Percentiles rank a stretch among this genome's conserved stretches.
Evolutionary conservation across 441 rosid genomes (phyloP).

Genomic region (Pelargonium australe): DNA sequence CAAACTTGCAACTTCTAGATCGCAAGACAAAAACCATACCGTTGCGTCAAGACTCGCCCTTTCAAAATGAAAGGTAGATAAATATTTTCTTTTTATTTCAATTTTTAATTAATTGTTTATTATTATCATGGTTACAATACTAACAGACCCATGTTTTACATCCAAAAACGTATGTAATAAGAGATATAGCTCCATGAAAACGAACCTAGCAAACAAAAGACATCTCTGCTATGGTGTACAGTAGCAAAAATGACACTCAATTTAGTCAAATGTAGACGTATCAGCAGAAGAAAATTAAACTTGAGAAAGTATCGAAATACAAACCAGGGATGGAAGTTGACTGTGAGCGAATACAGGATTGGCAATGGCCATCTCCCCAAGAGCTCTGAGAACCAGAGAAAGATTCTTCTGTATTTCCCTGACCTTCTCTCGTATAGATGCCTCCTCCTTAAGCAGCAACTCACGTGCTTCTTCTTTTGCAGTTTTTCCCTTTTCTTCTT

Average conservation of each 20-base stretch:
- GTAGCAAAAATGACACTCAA: background rate
- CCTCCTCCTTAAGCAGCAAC: slow-evolving; percentile 88
- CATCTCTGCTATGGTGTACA: background rate
- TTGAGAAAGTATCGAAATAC: slow-evolving; percentile 25
- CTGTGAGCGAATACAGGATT: slow-evolving; percentile 97
- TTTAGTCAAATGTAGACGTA: background rate
- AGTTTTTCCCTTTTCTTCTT: slow-evolving; percentile 77
- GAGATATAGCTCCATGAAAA: background rate
- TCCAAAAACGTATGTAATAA: background rate
- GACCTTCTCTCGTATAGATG: slow-evolving; percentile 66
- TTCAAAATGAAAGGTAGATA: background rate
- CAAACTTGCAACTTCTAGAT: too few relatives aligned
- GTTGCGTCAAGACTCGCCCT: too few relatives aligned
- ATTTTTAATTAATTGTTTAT: background rate
- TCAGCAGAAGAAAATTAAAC: background rate
- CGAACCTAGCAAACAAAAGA: background rate
- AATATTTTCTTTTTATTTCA: too few relatives aligned
- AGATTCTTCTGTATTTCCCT: slow-evolving; percentile 53
- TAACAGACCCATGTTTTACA: background rate
- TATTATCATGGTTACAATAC: background rate
- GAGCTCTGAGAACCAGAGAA: slow-evolving; percentile 68
- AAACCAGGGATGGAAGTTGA: slow-evolving; percentile 85
- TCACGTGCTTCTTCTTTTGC: slow-evolving; percentile 98
- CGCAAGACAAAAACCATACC: too few relatives aligned
- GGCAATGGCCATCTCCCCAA: slow-evolving; percentile 85